phyloP scores from a whole-genome alignment of 805 yeast species.

The Myxozyma vanderwaltii region DNA sequence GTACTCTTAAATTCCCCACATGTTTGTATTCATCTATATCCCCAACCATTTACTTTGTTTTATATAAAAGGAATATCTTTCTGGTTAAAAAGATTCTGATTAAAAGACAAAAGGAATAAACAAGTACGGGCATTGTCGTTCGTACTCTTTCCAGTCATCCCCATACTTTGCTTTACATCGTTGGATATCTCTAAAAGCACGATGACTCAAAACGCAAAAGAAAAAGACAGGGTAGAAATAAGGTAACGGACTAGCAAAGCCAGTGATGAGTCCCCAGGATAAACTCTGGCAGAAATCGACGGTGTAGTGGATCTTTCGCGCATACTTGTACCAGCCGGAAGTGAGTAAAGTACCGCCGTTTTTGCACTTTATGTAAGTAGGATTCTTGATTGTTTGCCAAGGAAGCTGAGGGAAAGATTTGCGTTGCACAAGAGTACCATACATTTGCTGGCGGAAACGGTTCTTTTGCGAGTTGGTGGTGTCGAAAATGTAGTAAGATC shows the following conservation, averaged over 20 bases:
- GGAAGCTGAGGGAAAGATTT: slow-evolving; percentile 95
- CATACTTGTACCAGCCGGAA: slow-evolving; percentile 93
- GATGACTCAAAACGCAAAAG: slow-evolving; percentile 81
- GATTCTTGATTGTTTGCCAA: slow-evolving; percentile 76
- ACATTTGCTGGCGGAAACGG: slow-evolving; percentile 71
- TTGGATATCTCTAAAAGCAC: slow-evolving; percentile 83
- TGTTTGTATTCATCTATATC: no score
- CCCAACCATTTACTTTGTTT: no score
- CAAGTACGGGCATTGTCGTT: slow-evolving; percentile 84
- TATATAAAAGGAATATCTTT: neutral
- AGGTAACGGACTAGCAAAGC: slow-evolving; percentile 83
- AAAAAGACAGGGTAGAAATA: slow-evolving; percentile 96
- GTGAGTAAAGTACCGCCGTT: slow-evolving; percentile 82
- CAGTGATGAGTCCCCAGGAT: slow-evolving; percentile 92
- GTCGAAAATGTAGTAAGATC: slow-evolving; percentile 90
- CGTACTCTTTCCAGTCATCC: slow-evolving; percentile 86
- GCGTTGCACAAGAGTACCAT: slow-evolving; percentile 76
- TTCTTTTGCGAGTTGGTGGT: slow-evolving; percentile 95
- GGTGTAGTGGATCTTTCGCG: slow-evolving; percentile 92
- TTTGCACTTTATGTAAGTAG: slow-evolving; percentile 79
- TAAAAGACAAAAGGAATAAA: slow-evolving; percentile 64
- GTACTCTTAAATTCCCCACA: no score
- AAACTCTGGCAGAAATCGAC: slow-evolving; percentile 88
- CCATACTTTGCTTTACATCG: slow-evolving; percentile 90
- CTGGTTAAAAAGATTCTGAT: neutral